Base-by-base conservation (phyloP, 2,329 filamentous ascomycete species). In the Ophiostoma himal-ulmi region DNA sequence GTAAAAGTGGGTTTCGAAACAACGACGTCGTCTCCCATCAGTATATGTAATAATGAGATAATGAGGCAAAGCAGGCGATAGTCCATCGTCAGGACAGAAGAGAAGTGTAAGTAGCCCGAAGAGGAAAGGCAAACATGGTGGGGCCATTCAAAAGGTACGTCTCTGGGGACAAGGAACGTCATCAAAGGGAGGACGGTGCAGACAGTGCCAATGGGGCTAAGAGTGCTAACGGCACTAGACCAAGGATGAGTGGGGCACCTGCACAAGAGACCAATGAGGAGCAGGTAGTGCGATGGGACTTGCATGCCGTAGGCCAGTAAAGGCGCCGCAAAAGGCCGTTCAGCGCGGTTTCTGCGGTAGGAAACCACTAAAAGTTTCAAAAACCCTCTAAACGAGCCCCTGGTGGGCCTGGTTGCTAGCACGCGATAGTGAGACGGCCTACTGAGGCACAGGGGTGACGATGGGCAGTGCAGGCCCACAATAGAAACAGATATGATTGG, bases 11-110 rank as follows among this genome's bases (percentile, higher is more conserved):
- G 20, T 37, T 36, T 14, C 10, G 20, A 22, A 65, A 39, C 62
- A 65, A 37, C 60, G 36, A 65, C 34, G 34, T 37, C 60, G 62
- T 64, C 13, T 64, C 17, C n/a, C 60, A 20, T 36, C 30, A 20
- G 30, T 30, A 37, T 26, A 30, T 30, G 30, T 30, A 30, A 30
- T 30, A 30, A 30, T 30, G 52, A 26, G 52, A 26, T 26, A n/a
- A 64, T 36, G 60, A 64, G 60, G 60, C 57, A 62, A 62, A 17
- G 57, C 57, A 62, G 57, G 57, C 57, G 57, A 62, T 17, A 65
- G 14, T 48, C 3, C 44, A 20, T 17, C 17, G 44, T 48, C 44
- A 65, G 20, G 34, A 41, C 34, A n/a, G 64, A 44, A 44, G 37
- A n/a, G 26, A 20, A 65, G n/a, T 62, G 67, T 54, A 11, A 68